Conservation (phyloP, 805 yeast species). For the Pichia insulana region DNA sequence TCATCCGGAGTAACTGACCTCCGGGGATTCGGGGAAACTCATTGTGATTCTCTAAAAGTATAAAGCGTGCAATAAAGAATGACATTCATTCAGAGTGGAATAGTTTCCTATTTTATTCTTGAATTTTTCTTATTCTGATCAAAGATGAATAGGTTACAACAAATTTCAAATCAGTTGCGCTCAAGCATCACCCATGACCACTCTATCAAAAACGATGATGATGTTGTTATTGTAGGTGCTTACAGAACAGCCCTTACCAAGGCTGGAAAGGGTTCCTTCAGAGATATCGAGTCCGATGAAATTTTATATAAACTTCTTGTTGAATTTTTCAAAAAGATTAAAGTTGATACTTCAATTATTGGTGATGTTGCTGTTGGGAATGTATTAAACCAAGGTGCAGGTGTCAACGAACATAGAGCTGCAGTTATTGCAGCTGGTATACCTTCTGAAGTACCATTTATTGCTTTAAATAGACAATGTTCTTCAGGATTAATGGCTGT, state of each 20-base stretch:
- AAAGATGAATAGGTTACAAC: conserved; percentile 13
- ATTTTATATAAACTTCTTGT: conserved; percentile 56
- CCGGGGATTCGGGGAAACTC: no score
- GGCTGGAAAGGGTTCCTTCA: conserved; percentile 82
- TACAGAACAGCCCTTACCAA: conserved; percentile 84
- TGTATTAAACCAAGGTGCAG: conserved; percentile 87
- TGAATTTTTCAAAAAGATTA: conserved; percentile 48
- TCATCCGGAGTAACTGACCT: no score
- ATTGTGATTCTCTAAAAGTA: no score
- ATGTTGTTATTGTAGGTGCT: conserved; percentile 85
- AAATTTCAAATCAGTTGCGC: conserved; percentile 9
- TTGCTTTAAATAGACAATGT: conserved; percentile 88
- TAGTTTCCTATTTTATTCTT: no score
- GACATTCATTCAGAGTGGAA: no score
- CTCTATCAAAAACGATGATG: conserved; percentile 43
- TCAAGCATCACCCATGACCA: conserved; percentile 39
- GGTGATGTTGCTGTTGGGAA: conserved; percentile 89
- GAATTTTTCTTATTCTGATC: neutral
- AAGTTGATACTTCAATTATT: conserved; percentile 44
- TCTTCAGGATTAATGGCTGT: conserved; percentile 90
- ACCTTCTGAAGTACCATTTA: conserved; percentile 70
- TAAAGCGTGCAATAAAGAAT: no score
- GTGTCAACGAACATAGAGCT: conserved; percentile 91
- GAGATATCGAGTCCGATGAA: conserved; percentile 76
- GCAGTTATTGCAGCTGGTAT: conserved; percentile 87